Conservation (phyloP, 2,329 filamentous ascomycete species). For the Neofusicoccum cordaticola region DNA sequence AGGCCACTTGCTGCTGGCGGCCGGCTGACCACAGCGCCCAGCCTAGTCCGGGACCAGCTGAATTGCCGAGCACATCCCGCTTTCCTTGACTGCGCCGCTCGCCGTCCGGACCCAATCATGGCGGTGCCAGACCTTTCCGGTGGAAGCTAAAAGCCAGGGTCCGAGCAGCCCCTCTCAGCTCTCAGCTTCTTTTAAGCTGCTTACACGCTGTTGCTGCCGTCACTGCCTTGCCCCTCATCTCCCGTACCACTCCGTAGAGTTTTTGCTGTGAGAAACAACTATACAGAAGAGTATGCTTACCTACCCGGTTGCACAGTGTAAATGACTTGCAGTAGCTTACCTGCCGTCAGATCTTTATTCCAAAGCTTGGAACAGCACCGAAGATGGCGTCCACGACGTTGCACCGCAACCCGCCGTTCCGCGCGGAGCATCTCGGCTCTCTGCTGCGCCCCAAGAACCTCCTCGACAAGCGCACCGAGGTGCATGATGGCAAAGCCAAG, state of each 20-base stretch:
- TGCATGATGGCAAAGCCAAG: conserved; percentile 53
- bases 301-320: not conserved
- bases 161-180: conserved; percentile 4
- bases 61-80: conserved; percentile 2
- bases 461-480: conserved; percentile 53
- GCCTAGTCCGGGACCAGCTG: not conserved
- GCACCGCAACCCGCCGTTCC: conserved; percentile 56
- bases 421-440: conserved; percentile 69
- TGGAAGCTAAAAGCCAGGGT: not conserved
- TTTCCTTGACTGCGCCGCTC: not conserved
- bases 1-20: not conserved
- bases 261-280: not conserved
- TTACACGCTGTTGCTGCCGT: not conserved
- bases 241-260: not conserved
- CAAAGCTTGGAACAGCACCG: no score
- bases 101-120: not conserved
- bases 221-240: not conserved
- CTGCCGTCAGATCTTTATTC: not conserved
- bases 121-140: not conserved
- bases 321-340: not conserved
- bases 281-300: not conserved
- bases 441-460: conserved; percentile 63
- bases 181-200: not conserved
- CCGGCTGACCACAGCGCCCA: not conserved
- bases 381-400: conserved; percentile 2